phyloP scores from a whole-genome alignment of 2,329 filamentous ascomycete species.

The Trichophyton schoenleinii region DNA sequence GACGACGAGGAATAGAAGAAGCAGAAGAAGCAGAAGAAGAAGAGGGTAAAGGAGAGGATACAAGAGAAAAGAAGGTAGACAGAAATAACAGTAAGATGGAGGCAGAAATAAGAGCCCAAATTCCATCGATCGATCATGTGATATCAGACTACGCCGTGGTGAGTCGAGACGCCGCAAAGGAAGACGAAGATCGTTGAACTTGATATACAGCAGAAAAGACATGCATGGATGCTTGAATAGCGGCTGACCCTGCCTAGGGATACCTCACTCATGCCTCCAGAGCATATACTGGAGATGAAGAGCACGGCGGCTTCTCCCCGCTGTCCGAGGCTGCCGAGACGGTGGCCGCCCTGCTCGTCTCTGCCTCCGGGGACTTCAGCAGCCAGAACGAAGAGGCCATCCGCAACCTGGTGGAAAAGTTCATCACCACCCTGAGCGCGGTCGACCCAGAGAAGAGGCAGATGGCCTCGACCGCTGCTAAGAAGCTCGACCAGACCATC shows the following conservation, averaged over 20 bases:
- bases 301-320: conserved; percentile 57
- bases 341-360: conserved; percentile 79
- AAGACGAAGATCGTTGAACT: neutral
- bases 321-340: conserved; percentile 71
- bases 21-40: neutral
- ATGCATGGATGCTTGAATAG: neutral
- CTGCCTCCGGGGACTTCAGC: conserved; percentile 76
- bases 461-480: conserved; percentile 58
- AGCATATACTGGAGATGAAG: conserved; percentile 61
- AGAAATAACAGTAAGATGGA: conserved; percentile 51
- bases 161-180: conserved; percentile 16
- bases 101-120: conserved; percentile 67
- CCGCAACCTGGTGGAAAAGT: conserved; percentile 73
- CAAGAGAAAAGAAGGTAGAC: neutral
- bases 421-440: conserved; percentile 69
- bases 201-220: neutral
- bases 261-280: conserved; percentile 90
- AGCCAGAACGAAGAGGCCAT: conserved; percentile 62
- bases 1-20: neutral
- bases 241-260: conserved; percentile 39
- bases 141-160: conserved; percentile 79
- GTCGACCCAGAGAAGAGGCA: conserved; percentile 52
- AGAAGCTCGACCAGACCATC: conserved; percentile 82
- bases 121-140: conserved; percentile 78
- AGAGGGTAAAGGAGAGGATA: neutral